phyloP scores from a whole-genome alignment of 148 eudicot species.

The Cornus florida region DNA sequence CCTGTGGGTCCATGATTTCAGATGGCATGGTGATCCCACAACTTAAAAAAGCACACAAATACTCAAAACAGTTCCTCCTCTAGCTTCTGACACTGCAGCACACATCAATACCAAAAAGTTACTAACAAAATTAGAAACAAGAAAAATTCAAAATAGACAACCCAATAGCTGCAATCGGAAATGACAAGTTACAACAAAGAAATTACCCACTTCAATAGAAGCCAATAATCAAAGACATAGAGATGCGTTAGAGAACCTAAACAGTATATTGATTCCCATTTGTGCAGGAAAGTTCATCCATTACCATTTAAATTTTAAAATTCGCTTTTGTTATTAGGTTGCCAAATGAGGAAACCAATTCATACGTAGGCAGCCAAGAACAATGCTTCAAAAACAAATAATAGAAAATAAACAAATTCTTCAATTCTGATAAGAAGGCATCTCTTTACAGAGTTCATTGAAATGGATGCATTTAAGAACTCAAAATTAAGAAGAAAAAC shows the following conservation, averaged over 20 bases:
- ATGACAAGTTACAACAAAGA: no score
- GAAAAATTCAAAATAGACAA: no score
- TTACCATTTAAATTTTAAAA: not conserved
- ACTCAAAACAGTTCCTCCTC: constrained; percentile 1
- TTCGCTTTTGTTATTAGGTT: not conserved
- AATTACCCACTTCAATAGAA: not conserved
- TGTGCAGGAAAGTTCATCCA: not conserved
- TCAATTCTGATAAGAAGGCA: not conserved
- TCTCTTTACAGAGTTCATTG: not conserved
- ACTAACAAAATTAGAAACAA: constrained; percentile 18
- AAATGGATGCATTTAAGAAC: not conserved
- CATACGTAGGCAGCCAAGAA: not conserved
- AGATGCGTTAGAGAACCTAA: constrained; percentile 3
- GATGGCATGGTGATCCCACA: constrained; percentile 39
- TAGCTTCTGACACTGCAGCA: constrained; percentile 14
- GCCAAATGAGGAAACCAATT: not conserved
- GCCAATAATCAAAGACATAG: not conserved
- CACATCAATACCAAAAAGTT: constrained; percentile 6
- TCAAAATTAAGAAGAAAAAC: not conserved
- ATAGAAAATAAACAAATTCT: not conserved
- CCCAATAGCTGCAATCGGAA: no score
- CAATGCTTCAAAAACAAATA: not conserved
- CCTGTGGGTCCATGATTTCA: constrained; percentile 48
- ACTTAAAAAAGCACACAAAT: not conserved
- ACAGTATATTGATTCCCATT: not conserved